A percentile compares a stretch with the other conserved stretches of the same genome.
Conservation (phyloP, 228 moss, liverwort and hornwort species). For the Sphagnum fallax region DNA sequence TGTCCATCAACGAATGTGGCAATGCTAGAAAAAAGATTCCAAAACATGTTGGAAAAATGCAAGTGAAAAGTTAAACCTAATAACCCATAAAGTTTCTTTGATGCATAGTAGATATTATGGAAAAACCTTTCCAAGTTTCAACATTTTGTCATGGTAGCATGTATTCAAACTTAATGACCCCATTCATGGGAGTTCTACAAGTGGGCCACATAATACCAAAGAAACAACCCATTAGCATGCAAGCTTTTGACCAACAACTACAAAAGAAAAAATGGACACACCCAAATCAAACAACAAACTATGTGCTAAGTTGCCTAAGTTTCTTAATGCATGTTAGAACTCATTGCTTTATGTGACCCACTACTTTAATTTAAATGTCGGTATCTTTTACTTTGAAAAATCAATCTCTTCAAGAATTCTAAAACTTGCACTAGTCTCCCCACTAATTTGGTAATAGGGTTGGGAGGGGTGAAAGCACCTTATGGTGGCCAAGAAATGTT, state of each 20-base stretch:
- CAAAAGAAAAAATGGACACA: too few relatives aligned
- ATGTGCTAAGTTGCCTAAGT: not conserved
- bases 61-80: not conserved
- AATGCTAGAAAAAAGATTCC: not conserved
- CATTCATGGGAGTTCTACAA: conserved; percentile 88
- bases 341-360: not conserved
- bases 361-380: not conserved
- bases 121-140: not conserved
- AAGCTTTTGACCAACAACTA: not conserved
- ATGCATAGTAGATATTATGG: too few relatives aligned
- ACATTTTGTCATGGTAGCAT: not conserved
- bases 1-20: not conserved
- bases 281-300: not conserved
- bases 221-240: not conserved
- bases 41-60: not conserved
- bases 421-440: not conserved
- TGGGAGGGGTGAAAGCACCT: not conserved
- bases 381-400: not conserved
- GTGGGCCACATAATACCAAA: not conserved
- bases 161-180: conserved; percentile 39
- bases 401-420: not conserved
- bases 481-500: too few relatives aligned
- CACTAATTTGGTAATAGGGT: not conserved
- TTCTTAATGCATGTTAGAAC: not conserved
- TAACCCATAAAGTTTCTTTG: too few relatives aligned